A percentile compares a stretch with the other conserved stretches of the same genome.
phyloP scores from a whole-genome alignment of 2,329 filamentous ascomycete genomes.

The Biscogniauxia sp. region DNA sequence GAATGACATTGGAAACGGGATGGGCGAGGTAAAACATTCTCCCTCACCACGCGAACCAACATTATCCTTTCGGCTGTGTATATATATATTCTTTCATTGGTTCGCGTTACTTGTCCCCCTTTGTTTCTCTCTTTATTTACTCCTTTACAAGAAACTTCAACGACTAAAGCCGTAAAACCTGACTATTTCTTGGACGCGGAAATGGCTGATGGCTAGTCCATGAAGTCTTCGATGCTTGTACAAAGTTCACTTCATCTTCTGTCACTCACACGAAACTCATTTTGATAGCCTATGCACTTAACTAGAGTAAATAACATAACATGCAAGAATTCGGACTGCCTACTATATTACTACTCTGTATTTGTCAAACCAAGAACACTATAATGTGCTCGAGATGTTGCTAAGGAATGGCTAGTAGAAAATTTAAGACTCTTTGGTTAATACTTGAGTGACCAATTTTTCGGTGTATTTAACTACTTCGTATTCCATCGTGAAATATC shows the following conservation, averaged over 20 bases:
- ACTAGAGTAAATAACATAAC: not conserved
- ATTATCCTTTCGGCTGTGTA: slow-evolving; percentile 20
- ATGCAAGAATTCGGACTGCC: not conserved
- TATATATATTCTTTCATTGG: slow-evolving; percentile 13
- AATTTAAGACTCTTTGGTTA: not conserved
- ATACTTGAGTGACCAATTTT: not conserved
- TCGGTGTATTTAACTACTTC: not conserved
- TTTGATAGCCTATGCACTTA: not conserved
- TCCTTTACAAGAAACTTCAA: not conserved
- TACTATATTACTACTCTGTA: not conserved
- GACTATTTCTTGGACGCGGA: not conserved
- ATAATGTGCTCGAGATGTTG: not conserved
- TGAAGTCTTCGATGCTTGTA: not conserved
- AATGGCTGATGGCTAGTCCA: not conserved
- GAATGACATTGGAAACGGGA: slow-evolving; percentile 14
- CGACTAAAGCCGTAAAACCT: not conserved
- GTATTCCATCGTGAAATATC: not conserved
- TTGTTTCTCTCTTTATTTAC: not conserved
- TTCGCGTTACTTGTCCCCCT: not conserved
- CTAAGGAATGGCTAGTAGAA: not conserved
- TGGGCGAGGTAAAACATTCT: slow-evolving; percentile 16
- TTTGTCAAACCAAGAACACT: not conserved
- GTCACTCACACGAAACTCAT: not conserved
- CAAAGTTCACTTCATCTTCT: not conserved
- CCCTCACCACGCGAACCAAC: slow-evolving; percentile 12